phyloP scores from a whole-genome alignment of 371 early-diverging fungal genomes.

The Mortierella sp. region DNA sequence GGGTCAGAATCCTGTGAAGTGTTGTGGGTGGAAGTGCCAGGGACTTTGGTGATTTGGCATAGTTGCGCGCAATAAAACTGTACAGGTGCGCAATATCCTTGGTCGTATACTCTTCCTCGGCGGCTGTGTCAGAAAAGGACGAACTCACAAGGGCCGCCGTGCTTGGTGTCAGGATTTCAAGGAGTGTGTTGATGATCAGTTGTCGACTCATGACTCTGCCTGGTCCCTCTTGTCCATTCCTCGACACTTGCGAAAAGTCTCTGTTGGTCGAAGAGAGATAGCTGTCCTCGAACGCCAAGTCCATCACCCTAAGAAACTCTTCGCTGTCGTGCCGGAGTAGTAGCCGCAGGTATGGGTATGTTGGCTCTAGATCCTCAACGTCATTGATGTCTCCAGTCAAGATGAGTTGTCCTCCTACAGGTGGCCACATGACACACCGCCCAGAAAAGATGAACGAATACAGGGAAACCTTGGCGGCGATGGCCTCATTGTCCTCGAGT shows the following conservation, averaged over 20 bases:
- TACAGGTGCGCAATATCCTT: conserved; percentile 67
- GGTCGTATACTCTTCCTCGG: conserved; percentile 35
- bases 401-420: conserved; percentile 65
- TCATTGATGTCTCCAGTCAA: conserved; percentile 69
- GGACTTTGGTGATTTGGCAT: conserved; percentile 72
- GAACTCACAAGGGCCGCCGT: conserved; percentile 25
- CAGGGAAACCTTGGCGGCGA: conserved; percentile 76
- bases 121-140: background rate
- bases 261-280: conserved; percentile 62
- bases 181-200: conserved; percentile 76
- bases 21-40: conserved; percentile 68
- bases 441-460: conserved; percentile 85
- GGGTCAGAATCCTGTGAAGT: conserved; percentile 67
- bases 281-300: conserved; percentile 76
- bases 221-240: conserved; percentile 64
- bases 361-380: conserved; percentile 66
- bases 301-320: conserved; percentile 74
- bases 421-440: conserved; percentile 78
- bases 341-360: conserved; percentile 80
- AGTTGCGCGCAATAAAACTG: conserved; percentile 74
- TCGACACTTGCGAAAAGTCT: conserved; percentile 56
- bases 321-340: conserved; percentile 73
- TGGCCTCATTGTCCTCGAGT: conserved; percentile 64
- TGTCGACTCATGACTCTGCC: conserved; percentile 78
- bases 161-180: conserved; percentile 65